Conservation (phyloP, 2,329 filamentous ascomycete species). For the Calonectria crousiana region DNA sequence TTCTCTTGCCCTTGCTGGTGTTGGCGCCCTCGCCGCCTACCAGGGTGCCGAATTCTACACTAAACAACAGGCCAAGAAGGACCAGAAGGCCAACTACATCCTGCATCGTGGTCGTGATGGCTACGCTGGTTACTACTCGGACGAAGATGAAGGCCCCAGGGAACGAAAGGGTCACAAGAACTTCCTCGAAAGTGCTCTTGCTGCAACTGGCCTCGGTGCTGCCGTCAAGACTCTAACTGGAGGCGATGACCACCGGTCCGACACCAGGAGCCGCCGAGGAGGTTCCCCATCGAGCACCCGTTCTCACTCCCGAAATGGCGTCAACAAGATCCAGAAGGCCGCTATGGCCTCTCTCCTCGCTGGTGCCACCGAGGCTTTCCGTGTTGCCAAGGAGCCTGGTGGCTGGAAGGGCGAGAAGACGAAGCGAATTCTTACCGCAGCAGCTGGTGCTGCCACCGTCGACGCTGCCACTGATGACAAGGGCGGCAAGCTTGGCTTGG, state of each 20-base stretch:
- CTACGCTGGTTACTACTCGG: slow-evolving; percentile 66
- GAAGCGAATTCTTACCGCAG: slow-evolving; percentile 90
- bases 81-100: slow-evolving; percentile 66
- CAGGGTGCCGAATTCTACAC: slow-evolving; percentile 73
- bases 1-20: slow-evolving; percentile 72
- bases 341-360: slow-evolving; percentile 92
- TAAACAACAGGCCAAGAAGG: slow-evolving; percentile 69
- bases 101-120: slow-evolving; percentile 68
- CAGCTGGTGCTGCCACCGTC: slow-evolving; percentile 86
- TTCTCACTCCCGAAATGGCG: slow-evolving; percentile 65
- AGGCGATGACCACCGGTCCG: slow-evolving; percentile 54
- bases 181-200: slow-evolving; percentile 73
- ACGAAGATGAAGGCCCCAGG: slow-evolving; percentile 66
- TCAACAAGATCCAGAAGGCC: slow-evolving; percentile 81
- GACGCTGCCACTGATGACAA: slow-evolving; percentile 80
- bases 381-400: slow-evolving; percentile 88
- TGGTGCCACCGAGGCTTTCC: slow-evolving; percentile 92
- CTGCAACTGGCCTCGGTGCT: slow-evolving; percentile 71
- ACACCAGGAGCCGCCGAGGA: slow-evolving; percentile 63
- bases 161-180: slow-evolving; percentile 73
- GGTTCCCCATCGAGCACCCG: slow-evolving; percentile 60
- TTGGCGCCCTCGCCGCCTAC: slow-evolving; percentile 73
- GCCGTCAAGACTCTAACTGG: slow-evolving; percentile 72
- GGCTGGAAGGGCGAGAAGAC: slow-evolving; percentile 93
- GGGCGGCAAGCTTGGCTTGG: slow-evolving; percentile 85